Evolutionary conservation across 164 flowering plant species (phyloP).

Genomic region (Piper longum): DNA sequence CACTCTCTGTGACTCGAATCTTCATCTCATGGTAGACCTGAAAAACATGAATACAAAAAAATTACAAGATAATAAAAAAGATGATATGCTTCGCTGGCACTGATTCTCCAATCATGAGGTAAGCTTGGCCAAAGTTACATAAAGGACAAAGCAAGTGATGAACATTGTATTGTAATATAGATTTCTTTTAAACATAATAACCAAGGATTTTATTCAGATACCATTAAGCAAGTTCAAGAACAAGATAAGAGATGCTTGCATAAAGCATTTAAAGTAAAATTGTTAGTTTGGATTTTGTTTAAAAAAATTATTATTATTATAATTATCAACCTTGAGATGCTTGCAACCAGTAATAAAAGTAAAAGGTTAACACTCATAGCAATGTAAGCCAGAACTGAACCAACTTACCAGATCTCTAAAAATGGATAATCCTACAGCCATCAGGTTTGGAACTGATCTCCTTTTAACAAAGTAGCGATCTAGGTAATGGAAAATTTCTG

Average conservation of each 20-base stretch:
- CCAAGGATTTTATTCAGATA: too few species aligned
- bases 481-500: slow-evolving; percentile 27
- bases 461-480: slow-evolving; percentile 25
- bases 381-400: not conserved
- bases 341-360: too few species aligned
- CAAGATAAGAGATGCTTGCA: too few species aligned
- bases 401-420: slow-evolving; percentile 25
- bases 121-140: not conserved
- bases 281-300: too few species aligned
- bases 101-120: not conserved
- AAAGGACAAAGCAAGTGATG: not conserved
- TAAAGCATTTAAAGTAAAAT: too few species aligned
- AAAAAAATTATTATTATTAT: too few species aligned
- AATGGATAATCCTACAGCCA: slow-evolving; percentile 22
- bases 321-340: too few species aligned
- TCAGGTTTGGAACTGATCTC: slow-evolving; percentile 18
- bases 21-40: slow-evolving; percentile 64
- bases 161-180: too few species aligned
- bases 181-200: too few species aligned
- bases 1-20: slow-evolving; percentile 73
- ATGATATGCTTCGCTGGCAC: not conserved
- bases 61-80: not conserved
- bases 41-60: not conserved
- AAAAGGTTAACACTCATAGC: too few species aligned
- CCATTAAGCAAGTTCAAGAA: too few species aligned